Evolutionary conservation across 2,329 filamentous ascomycete species (phyloP), one percentile per base, ranked within the genome.

Genomic region (Aspergillus ochraceus): DNA sequence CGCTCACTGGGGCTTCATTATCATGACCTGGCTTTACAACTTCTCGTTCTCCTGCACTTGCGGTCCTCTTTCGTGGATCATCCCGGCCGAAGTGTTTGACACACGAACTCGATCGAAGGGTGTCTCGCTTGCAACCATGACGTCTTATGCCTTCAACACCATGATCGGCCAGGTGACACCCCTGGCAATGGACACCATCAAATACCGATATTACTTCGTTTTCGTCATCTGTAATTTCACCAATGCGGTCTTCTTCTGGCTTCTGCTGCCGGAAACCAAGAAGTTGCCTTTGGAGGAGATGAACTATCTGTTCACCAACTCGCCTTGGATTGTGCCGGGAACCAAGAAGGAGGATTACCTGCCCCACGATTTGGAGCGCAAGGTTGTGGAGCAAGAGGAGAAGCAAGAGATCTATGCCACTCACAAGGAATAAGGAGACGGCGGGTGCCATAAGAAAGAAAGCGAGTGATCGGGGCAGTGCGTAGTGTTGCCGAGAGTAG

Each of bases 21-120:
- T 85, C 58, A 83, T 87, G 67, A 93, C 90, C 1, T 93, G 90
- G 90, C 72, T 90, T 1, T 93, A 91, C 81, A 92, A 93, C 76
- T 89, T 92, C 78, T 88, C 83, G 47, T 92, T 91, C 80, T 88
- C 83, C 3, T 83, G 83, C 36, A 89, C 88, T 2, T 90, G 88
- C 60, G 90, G 90, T 22, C 89, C 90, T 0, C 76, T 92, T 1
- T 81, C 83, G 20, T 86, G 83, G 82, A 84, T 85, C 57, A 79
- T 81, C 36, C 76, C 74, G 0, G 87, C 89, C 53, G 89, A 91
- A 71, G 88, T 91, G 46, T 92, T 92, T 76, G 90, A 92, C 74
- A 92, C 88, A 2, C 85, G 87, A 62, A 92, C 89, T 0, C 84
- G 90, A 45, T 82, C 86, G 55, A 91, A 91, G 78, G 90, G 89